These are phyloP conservation scores for Chaetomiaceae sp. DNA, from an alignment of 2,329 filamentous ascomycete genomes.

Conservation along the genomic window DNA sequence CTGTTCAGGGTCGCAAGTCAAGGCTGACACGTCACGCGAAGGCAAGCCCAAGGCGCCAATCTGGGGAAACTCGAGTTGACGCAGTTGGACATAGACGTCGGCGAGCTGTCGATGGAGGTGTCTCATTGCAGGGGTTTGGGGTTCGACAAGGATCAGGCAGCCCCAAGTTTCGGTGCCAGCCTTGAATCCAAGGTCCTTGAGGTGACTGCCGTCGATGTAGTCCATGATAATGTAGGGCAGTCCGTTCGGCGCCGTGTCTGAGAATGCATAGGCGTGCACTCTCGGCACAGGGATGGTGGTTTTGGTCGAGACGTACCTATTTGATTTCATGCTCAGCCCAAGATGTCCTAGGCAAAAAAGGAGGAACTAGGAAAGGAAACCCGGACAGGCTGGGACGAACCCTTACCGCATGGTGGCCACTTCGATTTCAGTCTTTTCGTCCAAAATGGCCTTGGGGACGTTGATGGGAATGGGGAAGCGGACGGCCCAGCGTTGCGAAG, in stretches of 20 bases:
- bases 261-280: conserved; percentile 8
- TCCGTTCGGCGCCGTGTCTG: neutral
- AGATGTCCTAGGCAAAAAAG: neutral
- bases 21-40: neutral
- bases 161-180: conserved; percentile 1
- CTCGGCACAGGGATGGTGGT: conserved; percentile 8
- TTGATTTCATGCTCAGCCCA: neutral
- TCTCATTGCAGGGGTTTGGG: neutral
- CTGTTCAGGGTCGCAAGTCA: neutral
- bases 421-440: conserved; percentile 11
- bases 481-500: conserved; percentile 3
- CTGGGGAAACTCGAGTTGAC: conserved; percentile 4
- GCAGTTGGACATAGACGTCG: conserved; percentile 5
- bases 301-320: conserved; percentile 5
- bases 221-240: conserved; percentile 12
- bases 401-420: conserved; percentile 9
- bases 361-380: neutral
- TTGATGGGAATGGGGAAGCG: neutral
- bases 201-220: conserved; percentile 4
- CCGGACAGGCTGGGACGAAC: neutral
- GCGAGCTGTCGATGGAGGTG: conserved; percentile 6
- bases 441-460: neutral
- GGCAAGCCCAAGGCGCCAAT: conserved; percentile 5
- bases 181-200: neutral
- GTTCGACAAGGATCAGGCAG: neutral